Evolutionary conservation across 768 basidiomycete species (phyloP), one percentile per base, ranked within the genome.

Genomic region (Lactarius deliciosus): DNA sequence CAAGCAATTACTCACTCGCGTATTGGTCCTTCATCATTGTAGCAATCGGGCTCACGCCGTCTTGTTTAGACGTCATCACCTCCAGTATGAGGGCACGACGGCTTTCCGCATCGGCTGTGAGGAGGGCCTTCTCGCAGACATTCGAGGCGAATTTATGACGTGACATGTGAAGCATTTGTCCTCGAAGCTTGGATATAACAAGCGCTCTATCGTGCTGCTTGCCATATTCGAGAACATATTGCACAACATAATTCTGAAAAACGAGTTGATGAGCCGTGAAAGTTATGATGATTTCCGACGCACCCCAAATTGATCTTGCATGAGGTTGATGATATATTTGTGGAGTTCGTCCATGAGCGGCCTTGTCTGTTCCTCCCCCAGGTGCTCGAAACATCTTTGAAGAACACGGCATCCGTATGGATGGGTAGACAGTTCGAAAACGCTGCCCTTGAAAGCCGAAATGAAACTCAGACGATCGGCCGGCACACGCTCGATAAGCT

Each of bases 81-180:
- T 97, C 96, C 32, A 92, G 87, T 65, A 98, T 86, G 53, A 98
- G 79, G 41, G 77, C 75, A 10, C 83, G 83, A 55, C 93, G 88
- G 68, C 83, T 87, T 11, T 88, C 87, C 0, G 81, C 40, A 62
- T 86, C 83, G 0, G 90, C 86, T 40, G 82, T 86, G 34, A 87
- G 75, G 41, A 96, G 82, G 6, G 93, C 94, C 76, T 94, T 95
- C 78, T 96, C 96, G 75, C 90, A 91, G 22, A 98, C 96, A 73
- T 99, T 98, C 6, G 95, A 97, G 6, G 94, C 95, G 73, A 92
- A 96, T 75, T 96, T 96, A 75, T 94, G 93, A 61, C 87, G 85
- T 1, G 93, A 85, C 83, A 96, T 86, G 68, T 81, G 80, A 53
- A 95, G 75, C 75, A 98, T 83, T 72, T 92, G 88, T 3, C 92